These are phyloP conservation scores for Raphanus hybrid DNA, from an alignment of 441 rosid genomes.

Conservation along the genomic window DNA sequence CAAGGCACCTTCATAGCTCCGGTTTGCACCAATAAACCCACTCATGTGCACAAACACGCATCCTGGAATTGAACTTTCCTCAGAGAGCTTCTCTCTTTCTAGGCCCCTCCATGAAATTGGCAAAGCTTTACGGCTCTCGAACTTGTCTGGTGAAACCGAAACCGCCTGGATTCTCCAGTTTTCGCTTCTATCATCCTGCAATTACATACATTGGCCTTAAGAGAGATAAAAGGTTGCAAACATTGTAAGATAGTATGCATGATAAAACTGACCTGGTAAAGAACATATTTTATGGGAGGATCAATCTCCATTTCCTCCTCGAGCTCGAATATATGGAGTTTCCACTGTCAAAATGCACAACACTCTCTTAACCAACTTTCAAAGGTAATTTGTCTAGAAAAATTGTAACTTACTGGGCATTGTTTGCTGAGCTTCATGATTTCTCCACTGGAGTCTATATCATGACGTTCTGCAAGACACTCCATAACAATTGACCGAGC, in stretches of 20 bases:
- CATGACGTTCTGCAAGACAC: conserved; percentile 48
- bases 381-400: neutral
- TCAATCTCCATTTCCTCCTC: conserved; percentile 59
- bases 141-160: conserved; percentile 49
- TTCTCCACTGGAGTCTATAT: conserved; percentile 52
- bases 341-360: conserved; percentile 48
- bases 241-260: too few relatives aligned
- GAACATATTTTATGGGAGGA: conserved; percentile 55
- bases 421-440: conserved; percentile 50
- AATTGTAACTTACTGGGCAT: conserved; percentile 53
- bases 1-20: conserved; percentile 51
- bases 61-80: conserved; percentile 48
- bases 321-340: conserved; percentile 57
- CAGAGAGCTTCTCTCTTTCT: conserved; percentile 49
- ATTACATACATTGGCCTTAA: too few relatives aligned
- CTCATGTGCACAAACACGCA: conserved; percentile 63
- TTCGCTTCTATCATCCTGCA: conserved; percentile 54
- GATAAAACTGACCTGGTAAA: too few relatives aligned
- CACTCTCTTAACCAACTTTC: neutral
- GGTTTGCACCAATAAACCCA: conserved; percentile 56
- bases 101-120: conserved; percentile 59
- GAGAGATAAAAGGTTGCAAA: too few relatives aligned
- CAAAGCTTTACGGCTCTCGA: conserved; percentile 63
- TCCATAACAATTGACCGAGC: conserved; percentile 57
- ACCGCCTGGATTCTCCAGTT: conserved; percentile 58